Evolutionary conservation across 2,329 filamentous ascomycete genomes (phyloP).

Genomic region (Botrytis byssoidea): DNA sequence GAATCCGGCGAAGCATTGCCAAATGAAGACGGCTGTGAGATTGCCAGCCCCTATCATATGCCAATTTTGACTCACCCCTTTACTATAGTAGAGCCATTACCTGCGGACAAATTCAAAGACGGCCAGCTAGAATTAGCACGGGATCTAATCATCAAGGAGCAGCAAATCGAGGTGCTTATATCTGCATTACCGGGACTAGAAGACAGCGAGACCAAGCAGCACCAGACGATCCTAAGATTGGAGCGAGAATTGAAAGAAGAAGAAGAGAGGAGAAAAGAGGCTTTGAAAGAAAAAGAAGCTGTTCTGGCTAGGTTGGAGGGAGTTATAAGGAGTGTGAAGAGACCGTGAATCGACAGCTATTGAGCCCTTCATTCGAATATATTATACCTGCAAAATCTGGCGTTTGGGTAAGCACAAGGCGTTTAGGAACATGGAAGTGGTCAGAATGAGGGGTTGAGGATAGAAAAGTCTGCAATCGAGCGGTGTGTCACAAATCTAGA

Average conservation of each 20-base stretch:
- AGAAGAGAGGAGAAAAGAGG: slow-evolving; percentile 61
- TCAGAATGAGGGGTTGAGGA: neutral
- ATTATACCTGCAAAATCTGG: neutral
- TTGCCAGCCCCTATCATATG: neutral
- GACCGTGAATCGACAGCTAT: slow-evolving; percentile 48
- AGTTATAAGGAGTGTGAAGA: slow-evolving; percentile 58
- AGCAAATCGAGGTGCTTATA: slow-evolving; percentile 78
- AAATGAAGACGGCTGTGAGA: slow-evolving; percentile 15
- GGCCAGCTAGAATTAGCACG: slow-evolving; percentile 71
- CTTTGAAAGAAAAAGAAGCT: slow-evolving; percentile 61
- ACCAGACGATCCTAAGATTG: slow-evolving; percentile 62
- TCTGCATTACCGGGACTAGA: slow-evolving; percentile 73
- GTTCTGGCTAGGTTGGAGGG: slow-evolving; percentile 59
- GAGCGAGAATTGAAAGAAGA: slow-evolving; percentile 64
- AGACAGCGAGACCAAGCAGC: slow-evolving; percentile 75
- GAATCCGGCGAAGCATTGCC: slow-evolving; percentile 28
- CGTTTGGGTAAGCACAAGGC: slow-evolving; percentile 24
- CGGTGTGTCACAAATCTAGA: neutral
- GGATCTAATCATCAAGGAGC: slow-evolving; percentile 75
- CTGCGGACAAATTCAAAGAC: slow-evolving; percentile 62
- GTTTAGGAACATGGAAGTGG: neutral
- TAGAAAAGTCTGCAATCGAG: neutral
- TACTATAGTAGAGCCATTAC: slow-evolving; percentile 56
- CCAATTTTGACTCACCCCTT: slow-evolving; percentile 25
- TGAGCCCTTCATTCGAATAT: neutral